Evolutionary conservation across 1,284 basidiomycete genomes (phyloP).

Genomic region (Heterobasidion irregulare): DNA sequence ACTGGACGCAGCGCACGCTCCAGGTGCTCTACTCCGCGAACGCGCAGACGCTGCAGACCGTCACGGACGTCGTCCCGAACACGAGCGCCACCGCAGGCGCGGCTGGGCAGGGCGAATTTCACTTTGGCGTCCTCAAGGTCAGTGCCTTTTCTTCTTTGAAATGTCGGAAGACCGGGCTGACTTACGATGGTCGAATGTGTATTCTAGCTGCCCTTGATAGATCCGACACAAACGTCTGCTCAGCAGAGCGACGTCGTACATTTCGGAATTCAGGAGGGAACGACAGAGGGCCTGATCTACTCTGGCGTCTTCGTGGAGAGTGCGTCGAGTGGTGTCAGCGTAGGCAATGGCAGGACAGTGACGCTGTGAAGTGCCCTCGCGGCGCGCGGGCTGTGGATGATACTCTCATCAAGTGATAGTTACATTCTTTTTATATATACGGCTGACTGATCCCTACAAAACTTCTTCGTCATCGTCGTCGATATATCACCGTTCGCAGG

Average conservation of each 20-base stretch:
- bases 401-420: too few species aligned
- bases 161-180: background rate
- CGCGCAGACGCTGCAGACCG: constrained; percentile 25
- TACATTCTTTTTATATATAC: too few species aligned
- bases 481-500: too few species aligned
- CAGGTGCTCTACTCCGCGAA: constrained; percentile 42
- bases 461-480: too few species aligned
- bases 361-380: too few species aligned
- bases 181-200: background rate
- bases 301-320: constrained; percentile 50
- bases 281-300: constrained; percentile 43
- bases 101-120: constrained; percentile 48
- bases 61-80: constrained; percentile 34
- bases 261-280: constrained; percentile 48
- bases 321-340: constrained; percentile 14
- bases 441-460: too few species aligned
- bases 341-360: constrained; percentile 5
- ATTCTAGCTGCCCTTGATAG: constrained; percentile 42
- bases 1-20: constrained; percentile 45
- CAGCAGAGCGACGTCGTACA: constrained; percentile 48
- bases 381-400: too few species aligned
- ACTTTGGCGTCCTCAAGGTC: constrained; percentile 50
- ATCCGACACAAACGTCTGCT: constrained; percentile 33
- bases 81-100: constrained; percentile 28
- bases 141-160: constrained; percentile 9